Evolutionary conservation across 495 filamentous ascomycete species (phyloP).

Genomic region (Aspergillus affinis): DNA sequence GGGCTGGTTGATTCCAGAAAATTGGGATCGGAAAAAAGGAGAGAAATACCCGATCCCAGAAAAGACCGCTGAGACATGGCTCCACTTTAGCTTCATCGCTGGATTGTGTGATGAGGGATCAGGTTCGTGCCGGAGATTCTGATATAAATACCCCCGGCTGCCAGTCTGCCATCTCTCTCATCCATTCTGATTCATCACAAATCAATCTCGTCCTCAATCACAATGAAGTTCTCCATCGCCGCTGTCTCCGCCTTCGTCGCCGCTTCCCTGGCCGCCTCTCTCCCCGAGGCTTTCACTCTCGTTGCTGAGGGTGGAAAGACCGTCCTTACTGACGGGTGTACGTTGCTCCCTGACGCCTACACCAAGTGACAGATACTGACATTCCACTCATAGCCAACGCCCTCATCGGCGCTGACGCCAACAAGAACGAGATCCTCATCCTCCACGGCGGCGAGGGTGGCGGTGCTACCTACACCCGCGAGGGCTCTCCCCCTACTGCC

Average conservation of each 20-base stretch:
- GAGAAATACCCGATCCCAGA: not conserved
- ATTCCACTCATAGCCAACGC: slow-evolving; percentile 13
- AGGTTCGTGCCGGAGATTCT: not conserved
- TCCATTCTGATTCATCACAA: not conserved
- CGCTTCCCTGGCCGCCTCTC: slow-evolving; percentile 26
- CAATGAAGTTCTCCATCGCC: slow-evolving; percentile 36
- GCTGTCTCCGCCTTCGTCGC: slow-evolving; percentile 26
- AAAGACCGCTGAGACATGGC: not conserved
- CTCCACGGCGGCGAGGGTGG: slow-evolving; percentile 26
- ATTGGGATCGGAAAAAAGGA: not conserved
- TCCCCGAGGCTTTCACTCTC: slow-evolving; percentile 34
- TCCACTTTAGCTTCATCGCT: not conserved
- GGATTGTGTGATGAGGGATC: not conserved
- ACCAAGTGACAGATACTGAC: slow-evolving; percentile 1
- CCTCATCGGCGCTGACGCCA: slow-evolving; percentile 22
- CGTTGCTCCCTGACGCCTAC: slow-evolving; percentile 1
- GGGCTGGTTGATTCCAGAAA: not conserved
- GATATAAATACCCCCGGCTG: not conserved
- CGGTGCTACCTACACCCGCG: slow-evolving; percentile 27
- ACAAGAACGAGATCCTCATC: slow-evolving; percentile 24
- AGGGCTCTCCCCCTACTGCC: slow-evolving; percentile 25
- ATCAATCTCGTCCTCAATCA: slow-evolving; percentile 4
- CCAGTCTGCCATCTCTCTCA: not conserved
- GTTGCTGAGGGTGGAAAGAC: slow-evolving; percentile 33
- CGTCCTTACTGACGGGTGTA: slow-evolving; percentile 35